Conservation (phyloP, 805 yeast genomes). For the Saturnispora quitensis region DNA sequence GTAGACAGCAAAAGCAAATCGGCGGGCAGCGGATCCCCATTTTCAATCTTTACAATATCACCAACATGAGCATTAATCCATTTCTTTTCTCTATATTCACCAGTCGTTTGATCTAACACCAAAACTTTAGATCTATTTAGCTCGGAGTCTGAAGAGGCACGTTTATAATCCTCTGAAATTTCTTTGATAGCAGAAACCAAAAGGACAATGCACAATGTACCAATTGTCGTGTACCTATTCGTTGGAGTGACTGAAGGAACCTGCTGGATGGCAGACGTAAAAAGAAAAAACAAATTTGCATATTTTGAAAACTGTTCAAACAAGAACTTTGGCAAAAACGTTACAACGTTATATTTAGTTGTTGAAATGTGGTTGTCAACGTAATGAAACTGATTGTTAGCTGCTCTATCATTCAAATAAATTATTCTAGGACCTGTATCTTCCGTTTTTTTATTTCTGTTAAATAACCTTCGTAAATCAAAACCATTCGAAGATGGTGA, state of each 20-base stretch:
- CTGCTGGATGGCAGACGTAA: slow-evolving; percentile 90
- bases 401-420: slow-evolving; percentile 50
- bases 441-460: slow-evolving; percentile 14
- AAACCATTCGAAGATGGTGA: slow-evolving; percentile 18
- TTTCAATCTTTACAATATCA: slow-evolving; percentile 73
- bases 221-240: slow-evolving; percentile 89
- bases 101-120: slow-evolving; percentile 48
- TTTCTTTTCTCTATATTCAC: slow-evolving; percentile 54
- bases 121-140: slow-evolving; percentile 63
- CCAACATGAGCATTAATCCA: slow-evolving; percentile 93
- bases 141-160: slow-evolving; percentile 83
- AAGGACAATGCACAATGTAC: slow-evolving; percentile 77
- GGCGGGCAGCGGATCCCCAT: slow-evolving; percentile 91
- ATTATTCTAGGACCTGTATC: slow-evolving; percentile 51
- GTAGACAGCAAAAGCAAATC: slow-evolving; percentile 79
- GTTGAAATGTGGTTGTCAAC: slow-evolving; percentile 85
- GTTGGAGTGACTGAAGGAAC: slow-evolving; percentile 97
- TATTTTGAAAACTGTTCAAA: slow-evolving; percentile 96
- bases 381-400: slow-evolving; percentile 49
- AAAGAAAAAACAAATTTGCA: slow-evolving; percentile 87
- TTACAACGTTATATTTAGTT: slow-evolving; percentile 87
- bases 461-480: slow-evolving; percentile 23
- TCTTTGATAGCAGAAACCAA: slow-evolving; percentile 90
- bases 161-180: slow-evolving; percentile 79
- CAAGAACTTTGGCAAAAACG: slow-evolving; percentile 88